Percentiles rank a stretch among this genome's conserved stretches.
Evolutionary conservation across 768 basidiomycete genomes (phyloP).

Genomic region (Mycena galopus): DNA sequence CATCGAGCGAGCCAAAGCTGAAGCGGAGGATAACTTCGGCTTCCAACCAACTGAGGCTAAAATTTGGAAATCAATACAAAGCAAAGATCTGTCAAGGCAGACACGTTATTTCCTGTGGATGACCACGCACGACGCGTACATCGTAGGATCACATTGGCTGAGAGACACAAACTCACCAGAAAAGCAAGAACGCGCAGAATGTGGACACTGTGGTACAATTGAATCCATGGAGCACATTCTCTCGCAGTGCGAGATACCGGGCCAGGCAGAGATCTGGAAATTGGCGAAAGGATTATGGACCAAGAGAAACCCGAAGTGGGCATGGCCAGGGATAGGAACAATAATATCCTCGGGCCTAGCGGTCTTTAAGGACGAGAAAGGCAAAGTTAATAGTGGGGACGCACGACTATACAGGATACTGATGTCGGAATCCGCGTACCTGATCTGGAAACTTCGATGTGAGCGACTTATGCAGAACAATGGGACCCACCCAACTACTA

Average conservation of each 20-base stretch:
- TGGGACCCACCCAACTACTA: not conserved
- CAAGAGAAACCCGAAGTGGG: constrained; percentile 14
- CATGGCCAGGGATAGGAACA: not conserved
- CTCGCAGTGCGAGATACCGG: constrained; percentile 33
- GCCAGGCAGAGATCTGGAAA: constrained; percentile 21
- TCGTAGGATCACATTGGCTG: constrained; percentile 35
- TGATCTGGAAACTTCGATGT: constrained; percentile 39
- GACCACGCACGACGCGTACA: constrained; percentile 37
- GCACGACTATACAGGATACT: constrained; percentile 33
- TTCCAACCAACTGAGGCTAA: not conserved
- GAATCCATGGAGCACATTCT: constrained; percentile 41
- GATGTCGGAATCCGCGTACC: constrained; percentile 35
- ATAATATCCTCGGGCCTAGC: not conserved
- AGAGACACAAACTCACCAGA: not conserved
- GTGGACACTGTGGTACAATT: constrained; percentile 22
- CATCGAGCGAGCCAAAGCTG: constrained; percentile 19
- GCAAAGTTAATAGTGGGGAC: not conserved
- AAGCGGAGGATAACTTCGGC: not conserved
- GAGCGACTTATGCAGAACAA: constrained; percentile 34
- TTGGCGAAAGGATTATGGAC: constrained; percentile 5
- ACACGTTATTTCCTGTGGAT: constrained; percentile 35
- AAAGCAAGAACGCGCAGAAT: constrained; percentile 21
- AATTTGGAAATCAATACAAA: constrained; percentile 29
- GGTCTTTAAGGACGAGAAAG: constrained; percentile 1
- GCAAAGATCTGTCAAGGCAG: constrained; percentile 31